These are phyloP conservation scores for Magnolia sinica DNA, from an alignment of 164 flowering plant genomes.

Conservation along the genomic window DNA sequence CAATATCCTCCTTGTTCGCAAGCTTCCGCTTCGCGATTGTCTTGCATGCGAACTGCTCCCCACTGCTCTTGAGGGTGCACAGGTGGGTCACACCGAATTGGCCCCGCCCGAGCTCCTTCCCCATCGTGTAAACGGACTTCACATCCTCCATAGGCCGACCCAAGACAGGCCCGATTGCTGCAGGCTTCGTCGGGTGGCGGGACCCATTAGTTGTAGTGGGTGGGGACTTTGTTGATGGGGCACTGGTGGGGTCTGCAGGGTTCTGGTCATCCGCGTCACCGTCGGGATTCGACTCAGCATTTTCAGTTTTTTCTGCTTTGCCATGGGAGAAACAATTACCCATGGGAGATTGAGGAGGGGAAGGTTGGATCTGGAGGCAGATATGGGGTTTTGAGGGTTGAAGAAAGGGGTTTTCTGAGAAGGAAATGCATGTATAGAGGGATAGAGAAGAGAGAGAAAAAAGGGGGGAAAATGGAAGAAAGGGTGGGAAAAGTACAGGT, in stretches of 20 bases:
- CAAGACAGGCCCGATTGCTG: conserved; percentile 42
- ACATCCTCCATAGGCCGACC: conserved; percentile 86
- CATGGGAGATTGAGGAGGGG: conserved; percentile 27
- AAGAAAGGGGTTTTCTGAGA: conserved; percentile 7
- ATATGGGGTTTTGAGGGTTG: conserved; percentile 14
- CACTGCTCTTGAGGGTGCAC: conserved; percentile 57
- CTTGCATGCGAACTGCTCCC: conserved; percentile 76
- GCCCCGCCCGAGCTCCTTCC: conserved; percentile 81
- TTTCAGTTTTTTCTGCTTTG: conserved; percentile 6
- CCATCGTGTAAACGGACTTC: conserved; percentile 39
- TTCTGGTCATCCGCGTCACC: not conserved
- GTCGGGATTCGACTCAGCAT: not conserved
- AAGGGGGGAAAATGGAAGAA: conserved; percentile 10
- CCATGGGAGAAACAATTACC: conserved; percentile 62
- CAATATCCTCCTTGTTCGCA: conserved; percentile 55
- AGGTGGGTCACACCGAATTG: conserved; percentile 77
- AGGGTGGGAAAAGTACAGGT: conserved; percentile 17
- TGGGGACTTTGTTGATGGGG: conserved; percentile 14
- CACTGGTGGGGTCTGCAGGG: not conserved
- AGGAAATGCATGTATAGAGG: not conserved
- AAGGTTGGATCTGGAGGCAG: not conserved
- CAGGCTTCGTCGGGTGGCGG: conserved; percentile 32
- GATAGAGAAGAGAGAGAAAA: not conserved
- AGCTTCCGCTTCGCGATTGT: conserved; percentile 75
- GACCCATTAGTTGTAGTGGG: conserved; percentile 16